Evolutionary conservation across 768 basidiomycete genomes (phyloP).

Genomic region (button mushroom (Agaricus bisporus)): DNA sequence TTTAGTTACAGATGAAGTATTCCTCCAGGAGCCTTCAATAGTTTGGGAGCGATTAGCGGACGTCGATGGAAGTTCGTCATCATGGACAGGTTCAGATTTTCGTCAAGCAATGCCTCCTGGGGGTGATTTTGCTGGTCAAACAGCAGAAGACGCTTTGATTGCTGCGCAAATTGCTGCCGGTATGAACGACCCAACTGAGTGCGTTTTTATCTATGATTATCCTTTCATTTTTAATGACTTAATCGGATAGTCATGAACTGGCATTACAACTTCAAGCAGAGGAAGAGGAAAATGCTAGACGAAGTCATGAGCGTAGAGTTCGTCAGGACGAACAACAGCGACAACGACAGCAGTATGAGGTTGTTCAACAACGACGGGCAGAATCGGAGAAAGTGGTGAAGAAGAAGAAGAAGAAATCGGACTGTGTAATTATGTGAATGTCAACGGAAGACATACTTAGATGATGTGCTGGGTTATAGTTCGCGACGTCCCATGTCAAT

Average conservation of each 20-base stretch:
- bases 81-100: slow-evolving; percentile 76
- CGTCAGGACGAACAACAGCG: slow-evolving; percentile 13
- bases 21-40: slow-evolving; percentile 68
- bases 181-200: slow-evolving; percentile 55
- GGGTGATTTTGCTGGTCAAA: slow-evolving; percentile 75
- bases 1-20: slow-evolving; percentile 82
- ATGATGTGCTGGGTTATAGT: neutral
- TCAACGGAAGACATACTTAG: neutral
- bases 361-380: slow-evolving; percentile 19
- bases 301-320: slow-evolving; percentile 27
- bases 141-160: slow-evolving; percentile 53
- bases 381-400: slow-evolving; percentile 22
- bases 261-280: slow-evolving; percentile 77
- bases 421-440: slow-evolving; percentile 49
- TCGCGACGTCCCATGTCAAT: neutral
- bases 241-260: slow-evolving; percentile 47
- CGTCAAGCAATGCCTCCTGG: slow-evolving; percentile 59
- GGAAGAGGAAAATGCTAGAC: slow-evolving; percentile 55
- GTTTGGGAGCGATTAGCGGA: slow-evolving; percentile 93
- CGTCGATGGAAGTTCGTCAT: slow-evolving; percentile 71
- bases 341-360: slow-evolving; percentile 9
- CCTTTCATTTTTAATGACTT: slow-evolving; percentile 2
- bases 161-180: slow-evolving; percentile 37
- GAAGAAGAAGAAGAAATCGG: slow-evolving; percentile 40
- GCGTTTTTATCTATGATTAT: slow-evolving; percentile 19